Evolutionary conservation across 2,329 filamentous ascomycete genomes (phyloP), one percentile per base, ranked within the genome.

Genomic region (Ramichloridium luteum): DNA sequence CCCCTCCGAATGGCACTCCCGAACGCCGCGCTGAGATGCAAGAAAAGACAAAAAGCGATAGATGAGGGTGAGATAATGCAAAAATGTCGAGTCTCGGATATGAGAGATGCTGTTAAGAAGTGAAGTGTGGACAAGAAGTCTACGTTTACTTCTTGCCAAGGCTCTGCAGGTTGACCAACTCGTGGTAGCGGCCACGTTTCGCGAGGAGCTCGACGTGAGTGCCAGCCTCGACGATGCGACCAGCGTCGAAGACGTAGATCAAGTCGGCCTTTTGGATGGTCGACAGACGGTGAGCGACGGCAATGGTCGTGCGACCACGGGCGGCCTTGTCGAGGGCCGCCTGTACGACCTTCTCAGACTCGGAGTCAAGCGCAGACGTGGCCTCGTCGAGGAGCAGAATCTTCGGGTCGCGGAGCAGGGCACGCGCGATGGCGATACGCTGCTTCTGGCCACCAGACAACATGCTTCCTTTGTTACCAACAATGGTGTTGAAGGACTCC

Each of bases 161-260:
- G 43, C 49, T 53, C 38, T 57, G 54, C 47, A 57, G 30, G 32
- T 52, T 53, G n/a, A 57, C 54, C 32, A 59, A 31, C 34, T 56
- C 52, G 31, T 43, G 56, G 38, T 65, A 65, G 25, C 61, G 49
- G 0, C 60, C 61, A 29, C 47, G 50, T 36, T 43, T 50, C 4
- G 43, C 47, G 31, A 65, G 49, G 20, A 65, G 37, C 30, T 66
- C 60, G 0, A 49, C 69, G 81, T 96, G 88, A 6, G 75, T 84
- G 4, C 88, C 88, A 44, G 72, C 70, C 62, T 96, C 88, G 1
- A 92, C 80, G 26, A 96, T 73, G 37, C 74, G 70, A 5, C 88
- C 90, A 47, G 82, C 77, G 55, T 94, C 86, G 53, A 96, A 90
- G n/a, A 96, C 88, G 44, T 92, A 94, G 47, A 96, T 96, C 29